Percentiles rank a stretch among this genome's conserved stretches.
Conservation (phyloP, 495 filamentous ascomycete species). For the Neurospora sp. region DNA sequence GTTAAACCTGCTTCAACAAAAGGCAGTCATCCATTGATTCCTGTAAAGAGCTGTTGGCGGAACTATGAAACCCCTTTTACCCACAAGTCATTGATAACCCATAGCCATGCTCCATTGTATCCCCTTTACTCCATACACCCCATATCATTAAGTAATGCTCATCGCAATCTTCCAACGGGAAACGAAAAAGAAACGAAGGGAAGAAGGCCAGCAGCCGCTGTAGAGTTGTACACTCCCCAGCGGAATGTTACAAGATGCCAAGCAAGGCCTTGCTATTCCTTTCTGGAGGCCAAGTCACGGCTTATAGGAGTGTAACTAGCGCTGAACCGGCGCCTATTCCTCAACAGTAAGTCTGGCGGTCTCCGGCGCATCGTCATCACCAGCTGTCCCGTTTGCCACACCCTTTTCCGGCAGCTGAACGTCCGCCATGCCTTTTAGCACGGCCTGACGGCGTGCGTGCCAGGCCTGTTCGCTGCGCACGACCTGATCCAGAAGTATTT, state of each 20-base stretch:
- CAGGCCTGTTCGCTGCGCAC: constrained; percentile 42
- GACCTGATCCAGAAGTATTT: constrained; percentile 49
- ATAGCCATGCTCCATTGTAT: neutral
- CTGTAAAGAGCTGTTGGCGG: neutral
- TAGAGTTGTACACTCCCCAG: neutral
- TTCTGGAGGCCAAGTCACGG: neutral
- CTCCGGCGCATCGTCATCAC: neutral
- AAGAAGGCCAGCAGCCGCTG: neutral
- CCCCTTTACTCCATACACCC: neutral
- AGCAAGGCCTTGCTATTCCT: neutral
- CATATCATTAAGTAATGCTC: neutral
- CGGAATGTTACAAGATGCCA: neutral
- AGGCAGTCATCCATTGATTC: neutral
- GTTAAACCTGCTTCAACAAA: neutral
- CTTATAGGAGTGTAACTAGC: neutral
- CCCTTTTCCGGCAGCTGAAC: constrained; percentile 6
- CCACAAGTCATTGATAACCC: neutral
- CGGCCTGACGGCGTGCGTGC: constrained; percentile 32
- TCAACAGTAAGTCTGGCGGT: neutral
- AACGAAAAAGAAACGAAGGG: neutral
- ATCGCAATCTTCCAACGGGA: neutral
- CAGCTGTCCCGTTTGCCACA: neutral
- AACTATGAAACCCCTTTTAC: neutral
- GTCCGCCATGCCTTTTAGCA: constrained; percentile 28
- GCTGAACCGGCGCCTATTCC: neutral